Conservation (phyloP, 208 protist species). For the Crithidia sp. region DNA sequence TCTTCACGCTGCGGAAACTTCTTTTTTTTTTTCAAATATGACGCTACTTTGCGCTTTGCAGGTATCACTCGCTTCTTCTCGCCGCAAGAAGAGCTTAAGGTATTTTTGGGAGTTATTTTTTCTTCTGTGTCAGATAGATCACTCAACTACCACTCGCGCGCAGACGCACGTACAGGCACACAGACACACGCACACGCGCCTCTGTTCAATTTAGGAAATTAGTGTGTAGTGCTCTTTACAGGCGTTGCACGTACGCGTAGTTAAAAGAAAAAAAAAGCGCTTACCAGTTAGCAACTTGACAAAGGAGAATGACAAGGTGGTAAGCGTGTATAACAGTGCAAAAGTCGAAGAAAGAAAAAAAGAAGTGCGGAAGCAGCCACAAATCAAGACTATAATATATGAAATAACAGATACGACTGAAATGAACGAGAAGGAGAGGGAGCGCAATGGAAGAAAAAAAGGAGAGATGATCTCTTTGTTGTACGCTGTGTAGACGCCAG, state of each 20-base stretch:
- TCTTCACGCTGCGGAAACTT: too few relatives aligned
- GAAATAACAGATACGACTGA: too few relatives aligned
- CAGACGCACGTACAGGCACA: too few relatives aligned
- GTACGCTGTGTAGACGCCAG: too few relatives aligned
- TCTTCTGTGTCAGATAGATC: too few relatives aligned
- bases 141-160: too few relatives aligned
- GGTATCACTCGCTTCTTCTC: neutral
- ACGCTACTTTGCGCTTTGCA: too few relatives aligned
- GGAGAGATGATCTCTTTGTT: neutral
- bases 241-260: too few relatives aligned
- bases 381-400: neutral
- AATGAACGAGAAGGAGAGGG: neutral
- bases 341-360: neutral
- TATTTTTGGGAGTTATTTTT: neutral
- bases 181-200: too few relatives aligned
- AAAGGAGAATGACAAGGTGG: neutral
- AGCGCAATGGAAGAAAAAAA: neutral
- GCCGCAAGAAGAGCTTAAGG: neutral
- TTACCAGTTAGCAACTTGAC: neutral
- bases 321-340: neutral
- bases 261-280: neutral
- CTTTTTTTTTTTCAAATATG: neutral
- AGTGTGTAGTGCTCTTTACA: too few relatives aligned
- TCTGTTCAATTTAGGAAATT: too few relatives aligned
- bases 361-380: neutral